Evolutionary conservation across 495 filamentous ascomycete species (phyloP).

Genomic region (Hypomontagnella submonticulosa): DNA sequence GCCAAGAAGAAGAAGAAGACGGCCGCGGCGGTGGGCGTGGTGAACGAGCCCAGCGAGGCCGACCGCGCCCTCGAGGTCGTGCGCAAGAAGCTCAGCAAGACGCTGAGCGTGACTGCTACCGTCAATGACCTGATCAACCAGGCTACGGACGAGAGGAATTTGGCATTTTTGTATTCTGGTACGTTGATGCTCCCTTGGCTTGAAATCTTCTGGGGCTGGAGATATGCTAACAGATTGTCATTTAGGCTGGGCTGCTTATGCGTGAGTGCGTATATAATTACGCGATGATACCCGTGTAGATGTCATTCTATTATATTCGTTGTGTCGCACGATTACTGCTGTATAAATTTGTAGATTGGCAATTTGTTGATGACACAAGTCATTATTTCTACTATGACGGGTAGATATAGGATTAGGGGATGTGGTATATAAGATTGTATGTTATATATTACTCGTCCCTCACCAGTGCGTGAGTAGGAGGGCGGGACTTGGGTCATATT

Average conservation of each 20-base stretch:
- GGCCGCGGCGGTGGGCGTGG: conserved; percentile 51
- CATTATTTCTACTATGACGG: too few relatives aligned
- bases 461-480: too few relatives aligned
- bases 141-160: conserved; percentile 90
- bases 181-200: conserved; percentile 47
- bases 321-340: not conserved
- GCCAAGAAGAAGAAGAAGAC: conserved; percentile 58
- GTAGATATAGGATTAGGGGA: too few relatives aligned
- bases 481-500: not conserved
- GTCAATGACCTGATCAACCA: conserved; percentile 98
- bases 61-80: conserved; percentile 92
- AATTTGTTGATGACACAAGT: not conserved
- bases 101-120: conserved; percentile 90
- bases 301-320: conserved; percentile 2
- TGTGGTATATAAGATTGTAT: too few relatives aligned
- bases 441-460: too few relatives aligned
- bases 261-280: conserved; percentile 16
- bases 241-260: conserved; percentile 43
- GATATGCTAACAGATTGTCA: not conserved
- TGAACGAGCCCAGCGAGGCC: conserved; percentile 88
- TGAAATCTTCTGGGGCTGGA: not conserved
- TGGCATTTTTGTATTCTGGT: conserved; percentile 93
- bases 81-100: conserved; percentile 92
- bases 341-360: conserved; percentile 6
- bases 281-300: conserved; percentile 30